Base-by-base conservation (phyloP, 2,329 filamentous ascomycete species). In the Aspergillus versicolor region DNA sequence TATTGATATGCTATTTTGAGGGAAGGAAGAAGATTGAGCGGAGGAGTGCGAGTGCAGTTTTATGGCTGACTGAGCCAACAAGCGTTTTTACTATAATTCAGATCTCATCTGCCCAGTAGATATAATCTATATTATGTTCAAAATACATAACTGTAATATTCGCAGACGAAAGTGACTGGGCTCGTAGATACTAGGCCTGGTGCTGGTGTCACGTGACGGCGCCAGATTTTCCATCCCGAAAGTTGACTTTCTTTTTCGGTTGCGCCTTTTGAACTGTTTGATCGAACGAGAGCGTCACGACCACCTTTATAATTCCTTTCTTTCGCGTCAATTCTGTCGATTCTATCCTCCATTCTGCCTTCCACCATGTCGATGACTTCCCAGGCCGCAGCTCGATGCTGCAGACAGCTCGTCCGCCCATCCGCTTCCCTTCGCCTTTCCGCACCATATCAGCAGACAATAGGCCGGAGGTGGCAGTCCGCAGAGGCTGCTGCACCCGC, bases 401-500 rank as follows among this genome's bases (percentile, higher is more conserved):
- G 73, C 72, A 68, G 75, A 71, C 73, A 73, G 63, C 69, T 73
- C 62, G 64, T 74, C 67, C 73, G 74, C 66, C 67, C 73, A 56
- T 71, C 74, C 67, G 65, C 71, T 68, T 70, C 74, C 67, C 66
- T 75, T 72, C 69, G 73, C 68, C 67, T 75, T 61, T 65, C 72
- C 64, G 64, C 72, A 63, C 69, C 75, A 72, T 73, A 73, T 61
- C 66, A 70, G 62, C 69, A 73, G 65, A 73, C 68, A 62, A 65
- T 72, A 62, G 67, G 85, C 73, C 86, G 89, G 79, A 87, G 94
- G 84, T 92, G 91, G 89, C 90, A 94, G 78, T 93, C 91, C 62
- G 92, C 91, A 67, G 89, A 92, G 69, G 86, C 69, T 56, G 32
- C 48, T 22, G 77, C 81, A 56, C 75, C 84, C 68, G 77, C 81